Percentiles rank a stretch among this genome's conserved stretches.
These are phyloP conservation scores for Xerophyta viscosa DNA, from an alignment of 106 monocot species.

Conservation along the genomic window DNA sequence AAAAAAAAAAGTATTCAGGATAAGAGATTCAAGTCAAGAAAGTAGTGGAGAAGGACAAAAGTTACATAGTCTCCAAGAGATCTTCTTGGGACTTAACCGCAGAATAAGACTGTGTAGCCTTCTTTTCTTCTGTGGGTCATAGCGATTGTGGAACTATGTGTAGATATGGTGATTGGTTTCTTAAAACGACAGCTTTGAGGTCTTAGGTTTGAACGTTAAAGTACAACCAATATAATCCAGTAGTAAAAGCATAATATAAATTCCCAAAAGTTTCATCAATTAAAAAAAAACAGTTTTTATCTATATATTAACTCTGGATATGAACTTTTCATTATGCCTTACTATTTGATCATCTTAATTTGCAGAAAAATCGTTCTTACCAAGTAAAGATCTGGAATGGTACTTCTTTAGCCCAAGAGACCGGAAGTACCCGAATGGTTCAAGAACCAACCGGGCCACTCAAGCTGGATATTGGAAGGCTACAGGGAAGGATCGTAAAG, in stretches of 20 bases:
- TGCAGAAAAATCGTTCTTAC: conserved; percentile 86
- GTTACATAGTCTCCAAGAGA: conserved; percentile 18
- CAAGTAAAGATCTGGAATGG: conserved; percentile 94
- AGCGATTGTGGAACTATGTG: not conserved
- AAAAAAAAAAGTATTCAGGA: not conserved
- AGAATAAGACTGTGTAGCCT: not conserved
- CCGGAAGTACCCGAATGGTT: conserved; percentile 86
- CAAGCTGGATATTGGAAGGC: conserved; percentile 90
- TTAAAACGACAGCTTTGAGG: not conserved
- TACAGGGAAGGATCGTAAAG: conserved; percentile 82
- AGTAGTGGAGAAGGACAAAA: not conserved
- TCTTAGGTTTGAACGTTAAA: not conserved
- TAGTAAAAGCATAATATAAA: not conserved
- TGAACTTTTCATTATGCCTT: too few relatives aligned
- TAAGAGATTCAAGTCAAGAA: conserved; percentile 9
- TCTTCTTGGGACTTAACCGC: not conserved
- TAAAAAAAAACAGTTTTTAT: not conserved
- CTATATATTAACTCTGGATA: too few relatives aligned
- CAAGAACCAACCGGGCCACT: conserved; percentile 86
- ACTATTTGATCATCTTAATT: not conserved
- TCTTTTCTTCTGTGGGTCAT: conserved; percentile 1
- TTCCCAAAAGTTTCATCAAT: too few relatives aligned
- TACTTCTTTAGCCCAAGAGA: conserved; percentile 95
- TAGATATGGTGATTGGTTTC: not conserved
- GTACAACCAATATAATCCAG: not conserved